Conservation (phyloP, 1,139 yeast genomes). For the Candida sanyaensis region DNA sequence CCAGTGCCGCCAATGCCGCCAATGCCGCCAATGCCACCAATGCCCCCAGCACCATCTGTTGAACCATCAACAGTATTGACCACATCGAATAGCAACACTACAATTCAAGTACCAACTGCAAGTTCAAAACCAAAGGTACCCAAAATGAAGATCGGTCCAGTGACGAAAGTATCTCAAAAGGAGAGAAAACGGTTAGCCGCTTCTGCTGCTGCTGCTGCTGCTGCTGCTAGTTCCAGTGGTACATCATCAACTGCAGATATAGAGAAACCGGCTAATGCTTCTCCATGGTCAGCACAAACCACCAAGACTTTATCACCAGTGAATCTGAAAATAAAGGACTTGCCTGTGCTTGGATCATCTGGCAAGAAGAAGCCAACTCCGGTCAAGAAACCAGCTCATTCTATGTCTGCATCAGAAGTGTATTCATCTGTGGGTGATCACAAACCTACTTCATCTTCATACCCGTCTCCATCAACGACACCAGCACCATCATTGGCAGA, state of each 20-base stretch:
- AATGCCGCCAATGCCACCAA: neutral
- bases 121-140: slow-evolving; percentile 17
- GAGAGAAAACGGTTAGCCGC: slow-evolving; percentile 44
- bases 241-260: too few species aligned
- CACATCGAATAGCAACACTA: neutral
- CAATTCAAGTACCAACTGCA: slow-evolving; percentile 2
- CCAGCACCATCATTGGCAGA: slow-evolving; percentile 25
- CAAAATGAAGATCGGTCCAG: slow-evolving; percentile 39
- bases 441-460: too few species aligned
- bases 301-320: neutral
- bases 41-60: neutral
- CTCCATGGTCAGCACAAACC: slow-evolving; percentile 9
- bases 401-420: too few species aligned
- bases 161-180: slow-evolving; percentile 48
- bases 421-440: too few species aligned
- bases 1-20: too few species aligned
- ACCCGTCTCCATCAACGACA: neutral
- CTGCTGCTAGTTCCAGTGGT: neutral
- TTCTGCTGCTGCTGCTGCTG: slow-evolving; percentile 7
- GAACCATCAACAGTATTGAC: neutral
- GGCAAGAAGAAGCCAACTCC: slow-evolving; percentile 5
- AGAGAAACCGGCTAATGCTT: neutral
- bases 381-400: neutral
- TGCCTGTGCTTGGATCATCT: slow-evolving; percentile 16
- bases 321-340: slow-evolving; percentile 6